Conservation (phyloP, 108 stramenopile species). For the Cyclotella atomus region DNA sequence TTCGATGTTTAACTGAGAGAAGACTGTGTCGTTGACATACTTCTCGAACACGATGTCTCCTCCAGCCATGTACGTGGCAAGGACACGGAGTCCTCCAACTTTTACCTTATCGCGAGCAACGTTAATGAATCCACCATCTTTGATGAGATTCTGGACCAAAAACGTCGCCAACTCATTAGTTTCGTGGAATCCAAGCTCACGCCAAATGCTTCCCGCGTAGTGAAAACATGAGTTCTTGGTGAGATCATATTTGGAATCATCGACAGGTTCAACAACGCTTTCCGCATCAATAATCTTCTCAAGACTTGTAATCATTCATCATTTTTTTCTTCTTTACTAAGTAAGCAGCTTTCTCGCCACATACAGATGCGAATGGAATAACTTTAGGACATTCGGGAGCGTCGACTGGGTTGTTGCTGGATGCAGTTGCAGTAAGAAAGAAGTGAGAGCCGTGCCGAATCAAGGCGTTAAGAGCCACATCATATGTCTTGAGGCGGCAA, state of each 20-base stretch:
- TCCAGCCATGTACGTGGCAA: not conserved
- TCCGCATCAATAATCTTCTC: not conserved
- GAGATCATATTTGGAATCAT: constrained; percentile 4
- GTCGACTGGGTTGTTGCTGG: not conserved
- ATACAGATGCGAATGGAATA: constrained; percentile 3
- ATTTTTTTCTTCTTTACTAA: not conserved
- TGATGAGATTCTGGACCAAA: constrained; percentile 12
- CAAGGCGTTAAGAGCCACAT: constrained; percentile 4
- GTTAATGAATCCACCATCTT: not conserved
- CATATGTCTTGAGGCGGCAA: not conserved
- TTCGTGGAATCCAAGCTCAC: constrained; percentile 7
- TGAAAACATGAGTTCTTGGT: not conserved
- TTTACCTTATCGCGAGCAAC: not conserved
- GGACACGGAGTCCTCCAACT: not conserved
- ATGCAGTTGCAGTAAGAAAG: not conserved
- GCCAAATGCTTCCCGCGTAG: constrained; percentile 7
- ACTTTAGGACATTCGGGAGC: not conserved
- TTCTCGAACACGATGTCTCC: not conserved
- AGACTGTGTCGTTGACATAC: constrained; percentile 3
- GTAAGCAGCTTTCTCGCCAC: not conserved
- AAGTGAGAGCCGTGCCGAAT: not conserved
- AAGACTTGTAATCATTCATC: not conserved
- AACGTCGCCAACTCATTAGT: constrained; percentile 9
- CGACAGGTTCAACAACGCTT: not conserved
- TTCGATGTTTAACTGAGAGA: not conserved